phyloP scores from a whole-genome alignment of 495 filamentous ascomycete genomes.

The Hypoxylon rickii region DNA sequence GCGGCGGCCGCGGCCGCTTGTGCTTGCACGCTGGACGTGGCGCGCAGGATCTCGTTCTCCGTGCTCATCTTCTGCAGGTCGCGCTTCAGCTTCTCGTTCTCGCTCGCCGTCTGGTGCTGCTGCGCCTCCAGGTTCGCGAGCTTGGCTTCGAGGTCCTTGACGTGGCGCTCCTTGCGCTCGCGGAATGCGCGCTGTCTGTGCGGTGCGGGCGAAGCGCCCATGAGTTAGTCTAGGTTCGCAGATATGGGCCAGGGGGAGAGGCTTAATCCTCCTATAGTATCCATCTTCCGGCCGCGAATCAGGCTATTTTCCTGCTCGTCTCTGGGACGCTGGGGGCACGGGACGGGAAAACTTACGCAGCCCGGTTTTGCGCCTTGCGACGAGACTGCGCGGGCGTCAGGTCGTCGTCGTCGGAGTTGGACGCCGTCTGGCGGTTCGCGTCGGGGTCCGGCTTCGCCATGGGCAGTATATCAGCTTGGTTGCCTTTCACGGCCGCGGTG shows the following conservation, averaged over 20 bases:
- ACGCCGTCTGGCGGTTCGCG: constrained; percentile 43
- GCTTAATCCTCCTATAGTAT: too few species aligned
- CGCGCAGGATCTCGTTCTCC: constrained; percentile 94
- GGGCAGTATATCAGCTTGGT: constrained; percentile 39
- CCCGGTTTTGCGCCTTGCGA: constrained; percentile 94
- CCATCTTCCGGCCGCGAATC: too few species aligned
- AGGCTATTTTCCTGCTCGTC: too few species aligned
- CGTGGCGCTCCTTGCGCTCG: constrained; percentile 92
- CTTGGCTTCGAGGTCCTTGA: constrained; percentile 88
- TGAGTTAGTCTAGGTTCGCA: too few species aligned
- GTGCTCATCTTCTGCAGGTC: constrained; percentile 78
- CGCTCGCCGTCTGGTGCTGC: constrained; percentile 49
- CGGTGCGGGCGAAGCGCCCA: too few species aligned
- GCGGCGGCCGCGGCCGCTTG: constrained; percentile 19
- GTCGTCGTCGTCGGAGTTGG: constrained; percentile 61
- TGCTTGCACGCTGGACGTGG: constrained; percentile 57
- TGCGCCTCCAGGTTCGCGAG: constrained; percentile 71
- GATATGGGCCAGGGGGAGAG: too few species aligned
- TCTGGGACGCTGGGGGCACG: too few species aligned
- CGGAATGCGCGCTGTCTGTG: constrained; percentile 96
- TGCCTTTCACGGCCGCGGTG: constrained; percentile 25
- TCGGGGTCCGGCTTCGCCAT: constrained; percentile 46
- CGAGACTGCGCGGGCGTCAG: constrained; percentile 79
- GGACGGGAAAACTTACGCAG: constrained; percentile 76
- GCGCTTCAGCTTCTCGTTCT: constrained; percentile 84